Conservation (phyloP, 2,329 filamentous ascomycete genomes). For the Ophiobolus disseminans region DNA sequence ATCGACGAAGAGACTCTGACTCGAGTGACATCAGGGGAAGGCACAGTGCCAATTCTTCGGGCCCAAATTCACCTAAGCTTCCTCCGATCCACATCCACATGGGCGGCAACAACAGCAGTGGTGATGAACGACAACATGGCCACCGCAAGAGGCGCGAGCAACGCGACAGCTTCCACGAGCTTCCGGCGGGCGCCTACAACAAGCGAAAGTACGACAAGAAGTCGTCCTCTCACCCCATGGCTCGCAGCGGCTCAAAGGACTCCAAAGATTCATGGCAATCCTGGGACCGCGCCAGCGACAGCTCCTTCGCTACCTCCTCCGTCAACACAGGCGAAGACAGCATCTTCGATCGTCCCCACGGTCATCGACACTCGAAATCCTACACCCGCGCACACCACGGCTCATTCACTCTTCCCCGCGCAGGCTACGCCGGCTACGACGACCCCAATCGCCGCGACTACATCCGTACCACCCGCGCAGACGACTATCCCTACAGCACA, state of each 20-base stretch:
- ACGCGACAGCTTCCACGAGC: neutral
- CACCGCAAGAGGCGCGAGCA: neutral
- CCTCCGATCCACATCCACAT: neutral
- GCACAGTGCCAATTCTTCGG: neutral
- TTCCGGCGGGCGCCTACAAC: neutral
- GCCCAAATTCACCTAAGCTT: neutral
- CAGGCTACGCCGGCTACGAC: neutral
- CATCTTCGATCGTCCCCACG: neutral
- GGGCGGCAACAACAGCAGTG: neutral
- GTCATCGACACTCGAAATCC: neutral
- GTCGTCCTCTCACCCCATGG: neutral
- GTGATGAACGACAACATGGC: neutral
- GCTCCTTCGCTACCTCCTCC: neutral
- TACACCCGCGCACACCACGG: neutral
- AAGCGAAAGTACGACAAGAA: neutral
- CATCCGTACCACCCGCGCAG: neutral
- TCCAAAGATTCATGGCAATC: neutral
- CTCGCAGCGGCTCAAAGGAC: neutral
- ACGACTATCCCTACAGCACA: constrained; percentile 2
- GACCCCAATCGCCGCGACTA: neutral
- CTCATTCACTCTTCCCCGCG: neutral
- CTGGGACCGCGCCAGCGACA: neutral
- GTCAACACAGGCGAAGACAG: neutral
- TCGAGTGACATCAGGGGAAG: neutral
- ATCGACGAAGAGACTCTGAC: constrained; percentile 1